Evolutionary conservation across 495 filamentous ascomycete species (phyloP), one percentile per base, ranked within the genome.

Genomic region (Hyaloscypha bicolor): DNA sequence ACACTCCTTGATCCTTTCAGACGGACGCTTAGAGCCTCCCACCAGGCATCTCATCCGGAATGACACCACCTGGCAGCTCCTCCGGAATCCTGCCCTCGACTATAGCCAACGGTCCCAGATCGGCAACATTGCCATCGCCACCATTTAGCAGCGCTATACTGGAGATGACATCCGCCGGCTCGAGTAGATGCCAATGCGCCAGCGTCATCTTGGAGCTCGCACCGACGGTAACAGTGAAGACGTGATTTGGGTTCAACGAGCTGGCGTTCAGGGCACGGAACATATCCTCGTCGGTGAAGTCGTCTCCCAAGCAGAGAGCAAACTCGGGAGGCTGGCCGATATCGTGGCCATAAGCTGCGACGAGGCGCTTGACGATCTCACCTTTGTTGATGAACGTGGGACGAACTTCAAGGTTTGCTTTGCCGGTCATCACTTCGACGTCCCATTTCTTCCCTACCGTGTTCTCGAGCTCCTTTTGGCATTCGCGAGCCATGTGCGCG

Each of bases 371-470:
- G 14, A 87, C 91, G 64, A 97, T 97, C 78, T 93, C 93, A 2
- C 95, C 95, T 77, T 98, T 99, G 81, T 97, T 97, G 76, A 99
- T 91, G 73, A 94, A 93, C 1, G 85, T 93, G n/a, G 94, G 93
- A 16, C 95, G 88, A n/a, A 97, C 93, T 75, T 98, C 95, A 9
- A 98, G 82, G 72, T 97, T 97, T 60, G 93, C 93, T 76, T 98
- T 99, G 59, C 95, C 95, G 0, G 88, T 83, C 91, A 97, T 97
- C 52, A 98, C 92, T 72, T 97, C 93, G 12, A 98, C 91, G 56
- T 94, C 91, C 85, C 88, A 96, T 55, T 86, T 86, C 73, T 86
- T 88, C 55, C 79, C 87, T 9, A 97, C 89, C 0, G 88, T 91
- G 4, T 83, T 80, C 73, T 93, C 88, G 35, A 97, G 83, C 51